Percentiles rank a stretch among this genome's conserved stretches.
Evolutionary conservation across 192 early-diverging fungal genomes (phyloP).

Genomic region (Coemansia sp.): DNA sequence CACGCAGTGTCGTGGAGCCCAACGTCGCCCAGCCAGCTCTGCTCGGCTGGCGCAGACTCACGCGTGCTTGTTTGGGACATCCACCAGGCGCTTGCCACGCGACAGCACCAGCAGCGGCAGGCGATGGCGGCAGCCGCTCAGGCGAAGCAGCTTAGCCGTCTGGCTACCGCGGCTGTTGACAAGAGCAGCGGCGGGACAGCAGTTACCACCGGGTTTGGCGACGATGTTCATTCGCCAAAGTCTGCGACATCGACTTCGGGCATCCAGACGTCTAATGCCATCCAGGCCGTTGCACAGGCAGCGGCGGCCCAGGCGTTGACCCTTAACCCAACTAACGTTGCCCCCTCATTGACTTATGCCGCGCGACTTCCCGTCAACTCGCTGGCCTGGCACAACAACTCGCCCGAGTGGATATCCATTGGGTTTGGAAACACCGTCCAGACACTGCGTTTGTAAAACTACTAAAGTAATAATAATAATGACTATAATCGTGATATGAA

Average conservation of each 20-base stretch:
- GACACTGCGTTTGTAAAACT: conserved; percentile 73
- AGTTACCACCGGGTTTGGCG: conserved; percentile 3
- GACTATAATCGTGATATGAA: too few species aligned
- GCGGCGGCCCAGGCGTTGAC: conserved; percentile 45
- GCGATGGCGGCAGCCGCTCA: conserved; percentile 43
- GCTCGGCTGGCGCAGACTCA: conserved; percentile 86
- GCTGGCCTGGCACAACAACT: conserved; percentile 76
- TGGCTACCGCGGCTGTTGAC: conserved; percentile 9
- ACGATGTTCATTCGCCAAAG: conserved; percentile 29
- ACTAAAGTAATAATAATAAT: neutral
- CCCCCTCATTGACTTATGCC: conserved; percentile 73
- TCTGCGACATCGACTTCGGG: conserved; percentile 34
- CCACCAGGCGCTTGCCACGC: conserved; percentile 45
- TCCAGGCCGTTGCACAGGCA: conserved; percentile 54
- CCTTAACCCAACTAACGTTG: conserved; percentile 29
- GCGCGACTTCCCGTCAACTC: conserved; percentile 79
- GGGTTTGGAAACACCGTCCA: conserved; percentile 84
- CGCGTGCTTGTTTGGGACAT: conserved; percentile 96
- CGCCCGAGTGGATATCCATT: conserved; percentile 89
- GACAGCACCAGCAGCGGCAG: conserved; percentile 52
- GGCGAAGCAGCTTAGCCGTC: conserved; percentile 46
- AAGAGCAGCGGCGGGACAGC: neutral
- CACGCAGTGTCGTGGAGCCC: conserved; percentile 92
- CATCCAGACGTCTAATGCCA: conserved; percentile 31
- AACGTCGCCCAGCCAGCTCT: conserved; percentile 72